These are phyloP conservation scores for Phytophthora rubi DNA, from an alignment of 352 stramenopile species.

Conservation along the genomic window DNA sequence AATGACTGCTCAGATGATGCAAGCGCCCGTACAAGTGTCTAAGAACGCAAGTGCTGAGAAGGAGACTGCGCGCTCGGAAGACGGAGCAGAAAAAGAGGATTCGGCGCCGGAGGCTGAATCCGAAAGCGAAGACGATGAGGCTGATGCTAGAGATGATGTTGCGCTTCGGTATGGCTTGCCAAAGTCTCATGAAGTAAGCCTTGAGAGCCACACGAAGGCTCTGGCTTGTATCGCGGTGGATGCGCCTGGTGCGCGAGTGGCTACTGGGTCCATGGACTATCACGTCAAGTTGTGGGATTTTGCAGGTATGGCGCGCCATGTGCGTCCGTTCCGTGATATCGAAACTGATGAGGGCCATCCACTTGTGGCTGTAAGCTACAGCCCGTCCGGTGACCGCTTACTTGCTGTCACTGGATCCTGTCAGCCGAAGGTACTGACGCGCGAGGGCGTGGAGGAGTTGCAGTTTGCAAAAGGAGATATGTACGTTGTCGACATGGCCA, in stretches of 20 bases:
- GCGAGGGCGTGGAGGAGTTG: constrained; percentile 80
- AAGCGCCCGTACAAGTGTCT: constrained; percentile 29
- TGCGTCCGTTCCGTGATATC: constrained; percentile 80
- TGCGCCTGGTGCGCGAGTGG: constrained; percentile 65
- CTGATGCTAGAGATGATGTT: constrained; percentile 56
- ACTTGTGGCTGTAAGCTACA: constrained; percentile 82
- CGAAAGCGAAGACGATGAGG: constrained; percentile 43
- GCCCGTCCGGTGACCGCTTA: constrained; percentile 76
- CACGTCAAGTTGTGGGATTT: constrained; percentile 90
- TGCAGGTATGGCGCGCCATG: constrained; percentile 81
- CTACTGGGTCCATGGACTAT: constrained; percentile 86
- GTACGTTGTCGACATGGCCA: constrained; percentile 88
- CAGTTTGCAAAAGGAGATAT: constrained; percentile 88
- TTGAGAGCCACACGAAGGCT: constrained; percentile 64
- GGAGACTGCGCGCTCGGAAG: neutral
- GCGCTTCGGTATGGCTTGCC: constrained; percentile 72
- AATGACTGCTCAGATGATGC: constrained; percentile 82
- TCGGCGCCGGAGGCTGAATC: constrained; percentile 18
- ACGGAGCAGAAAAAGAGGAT: constrained; percentile 22
- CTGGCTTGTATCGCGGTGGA: constrained; percentile 80
- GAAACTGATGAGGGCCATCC: constrained; percentile 85
- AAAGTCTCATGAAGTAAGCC: constrained; percentile 70
- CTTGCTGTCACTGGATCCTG: constrained; percentile 74
- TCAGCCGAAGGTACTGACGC: constrained; percentile 77
- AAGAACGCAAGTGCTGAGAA: constrained; percentile 6